phyloP scores from a whole-genome alignment of 352 stramenopile species.

The Phytophthora chlamydospora region DNA sequence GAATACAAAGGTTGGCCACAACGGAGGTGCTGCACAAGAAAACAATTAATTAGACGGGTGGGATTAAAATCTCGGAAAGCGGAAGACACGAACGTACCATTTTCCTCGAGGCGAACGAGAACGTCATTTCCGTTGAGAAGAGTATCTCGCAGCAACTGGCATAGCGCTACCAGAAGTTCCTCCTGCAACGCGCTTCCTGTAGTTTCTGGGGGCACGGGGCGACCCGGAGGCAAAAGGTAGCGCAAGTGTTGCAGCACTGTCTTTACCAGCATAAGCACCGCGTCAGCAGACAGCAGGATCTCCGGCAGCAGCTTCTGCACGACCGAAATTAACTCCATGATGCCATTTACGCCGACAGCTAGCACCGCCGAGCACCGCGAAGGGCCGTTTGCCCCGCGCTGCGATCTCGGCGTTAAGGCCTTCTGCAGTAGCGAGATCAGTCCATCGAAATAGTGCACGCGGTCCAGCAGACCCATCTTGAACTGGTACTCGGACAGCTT shows the following conservation, averaged over 20 bases:
- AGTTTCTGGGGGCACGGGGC: conserved; percentile 42
- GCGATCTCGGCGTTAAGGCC: conserved; percentile 58
- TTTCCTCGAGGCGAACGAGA: conserved; percentile 83
- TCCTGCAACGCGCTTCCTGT: conserved; percentile 61
- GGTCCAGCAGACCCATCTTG: conserved; percentile 73
- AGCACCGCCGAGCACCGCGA: conserved; percentile 53
- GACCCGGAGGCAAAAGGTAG: conserved; percentile 70
- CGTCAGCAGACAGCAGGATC: conserved; percentile 61
- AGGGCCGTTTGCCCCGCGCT: conserved; percentile 31
- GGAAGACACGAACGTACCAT: conserved; percentile 48
- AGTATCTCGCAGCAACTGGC: conserved; percentile 76
- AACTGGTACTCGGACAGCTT: conserved; percentile 87
- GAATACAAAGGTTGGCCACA: conserved; percentile 78
- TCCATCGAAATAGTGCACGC: conserved; percentile 80
- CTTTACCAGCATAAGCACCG: conserved; percentile 74
- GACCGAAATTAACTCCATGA: conserved; percentile 76
- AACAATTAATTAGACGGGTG: conserved; percentile 12
- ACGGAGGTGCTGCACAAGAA: conserved; percentile 49
- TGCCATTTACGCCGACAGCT: conserved; percentile 68
- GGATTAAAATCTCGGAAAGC: neutral
- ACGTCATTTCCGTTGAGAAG: conserved; percentile 73
- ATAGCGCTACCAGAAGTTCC: conserved; percentile 71
- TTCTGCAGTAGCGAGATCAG: conserved; percentile 84
- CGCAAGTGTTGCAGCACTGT: conserved; percentile 78
- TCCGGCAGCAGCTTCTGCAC: conserved; percentile 78